Conservation (phyloP, 306 rosid species). For the Citrullus colocynthis region DNA sequence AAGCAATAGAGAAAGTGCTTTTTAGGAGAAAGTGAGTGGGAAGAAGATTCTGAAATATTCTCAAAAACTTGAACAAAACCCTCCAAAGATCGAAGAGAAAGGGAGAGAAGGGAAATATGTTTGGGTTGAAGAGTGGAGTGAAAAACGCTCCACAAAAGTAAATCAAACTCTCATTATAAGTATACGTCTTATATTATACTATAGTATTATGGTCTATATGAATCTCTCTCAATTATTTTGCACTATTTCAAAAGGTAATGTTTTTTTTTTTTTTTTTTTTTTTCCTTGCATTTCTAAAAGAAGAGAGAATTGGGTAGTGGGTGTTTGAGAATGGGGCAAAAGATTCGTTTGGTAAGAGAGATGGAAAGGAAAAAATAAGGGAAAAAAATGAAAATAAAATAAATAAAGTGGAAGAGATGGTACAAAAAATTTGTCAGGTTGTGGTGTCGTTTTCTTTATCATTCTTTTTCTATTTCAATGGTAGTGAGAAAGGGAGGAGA, state of each 20-base stretch:
- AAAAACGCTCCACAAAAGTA: constrained; percentile 15
- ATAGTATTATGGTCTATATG: not conserved
- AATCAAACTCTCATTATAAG: not conserved
- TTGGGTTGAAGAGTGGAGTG: constrained; percentile 13
- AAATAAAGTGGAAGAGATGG: not conserved
- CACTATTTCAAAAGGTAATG: not conserved
- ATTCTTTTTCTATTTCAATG: constrained; percentile 14
- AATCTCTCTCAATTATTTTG: not conserved
- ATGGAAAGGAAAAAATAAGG: not conserved
- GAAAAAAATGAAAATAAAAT: too few relatives aligned
- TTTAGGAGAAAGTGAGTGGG: constrained; percentile 7
- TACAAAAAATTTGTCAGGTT: constrained; percentile 38
- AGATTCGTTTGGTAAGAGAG: constrained; percentile 41
- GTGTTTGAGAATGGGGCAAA: constrained; percentile 19
- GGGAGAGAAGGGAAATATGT: constrained; percentile 7
- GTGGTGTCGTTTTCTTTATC: constrained; percentile 35
- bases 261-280: not conserved
- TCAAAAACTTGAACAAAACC: not conserved
- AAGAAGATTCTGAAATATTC: constrained; percentile 20
- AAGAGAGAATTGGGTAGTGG: constrained; percentile 10
- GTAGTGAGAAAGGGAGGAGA: not conserved
- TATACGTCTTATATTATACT: not conserved
- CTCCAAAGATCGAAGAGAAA: not conserved
- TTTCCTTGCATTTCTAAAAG: not conserved
- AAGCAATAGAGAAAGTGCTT: not conserved